Evolutionary conservation across 805 yeast genomes (phyloP), one percentile per base, ranked within the genome.

Genomic region (Kodamaea sagamina): DNA sequence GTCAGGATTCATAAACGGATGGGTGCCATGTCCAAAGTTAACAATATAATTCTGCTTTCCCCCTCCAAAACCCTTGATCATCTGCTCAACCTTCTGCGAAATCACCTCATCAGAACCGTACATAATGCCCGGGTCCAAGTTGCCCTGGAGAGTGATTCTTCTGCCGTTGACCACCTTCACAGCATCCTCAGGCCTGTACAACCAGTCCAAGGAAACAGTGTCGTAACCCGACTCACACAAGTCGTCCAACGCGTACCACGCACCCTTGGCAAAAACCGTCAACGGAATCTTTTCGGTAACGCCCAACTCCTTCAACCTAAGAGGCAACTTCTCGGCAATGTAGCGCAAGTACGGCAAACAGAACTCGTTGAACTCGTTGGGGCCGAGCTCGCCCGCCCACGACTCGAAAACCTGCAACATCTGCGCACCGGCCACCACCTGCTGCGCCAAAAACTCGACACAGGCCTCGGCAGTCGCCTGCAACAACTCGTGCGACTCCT

Each of bases 21-120:
- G 97, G 16, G 99, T 93, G 12, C 99, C 99, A 57, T 93, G 99
- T 36, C 99, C 99, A 59, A 93, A 86, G 71, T 93, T 93, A 54
- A 92, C 84, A 52, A 93, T 92, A 68, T 93, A 93, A 57, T 84
- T 78, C 58, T 86, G 81, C 65, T 89, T 89, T 16, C 97, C 97
- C 35, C 95, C 95, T n/a, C 93, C 93, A 61, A 93, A 93, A 5
- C 90, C 95, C 46, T 73, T 62, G 47, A 93, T 84, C 99, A 93
- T 93, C 50, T 75, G 75, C 67, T 86, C 86, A 12, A 87, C 96
- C 67, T 89, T 89, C 48, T 73, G 63, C 15, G 92, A 72, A 53
- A 93, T 93, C 25, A 76, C 73, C 62, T 86, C 96, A 43, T 84
- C 79, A 3, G 93, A 75, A 11, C 99, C 99, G 62, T 93, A 93